A percentile compares a stretch with the other conserved stretches of the same genome.
These are phyloP conservation scores for Leishmania guyanensis DNA, from an alignment of 208 protist genomes.

Conservation along the genomic window DNA sequence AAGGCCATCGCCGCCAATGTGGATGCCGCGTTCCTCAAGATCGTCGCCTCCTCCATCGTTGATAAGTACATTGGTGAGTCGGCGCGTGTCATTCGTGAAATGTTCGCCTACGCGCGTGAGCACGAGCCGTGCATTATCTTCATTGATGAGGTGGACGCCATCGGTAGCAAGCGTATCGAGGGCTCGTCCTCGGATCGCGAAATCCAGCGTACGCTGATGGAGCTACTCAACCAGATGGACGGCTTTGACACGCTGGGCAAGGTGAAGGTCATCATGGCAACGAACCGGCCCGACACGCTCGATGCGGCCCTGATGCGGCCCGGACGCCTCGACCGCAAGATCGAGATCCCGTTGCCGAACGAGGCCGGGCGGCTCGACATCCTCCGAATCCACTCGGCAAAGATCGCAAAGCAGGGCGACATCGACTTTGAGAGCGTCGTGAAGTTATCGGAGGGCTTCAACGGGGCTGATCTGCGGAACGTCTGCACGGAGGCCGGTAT, in stretches of 20 bases:
- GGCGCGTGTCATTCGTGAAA: constrained; percentile 98
- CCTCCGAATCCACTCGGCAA: constrained; percentile 97
- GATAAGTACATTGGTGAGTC: constrained; percentile 99
- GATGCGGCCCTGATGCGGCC: constrained; percentile 98
- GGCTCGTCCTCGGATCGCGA: constrained; percentile 98
- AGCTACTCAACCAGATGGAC: constrained; percentile 99
- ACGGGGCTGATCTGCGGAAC: constrained; percentile 98
- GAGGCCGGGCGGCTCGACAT: constrained; percentile 97
- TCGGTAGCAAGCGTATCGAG: constrained; percentile 99
- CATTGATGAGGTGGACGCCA: constrained; percentile 99
- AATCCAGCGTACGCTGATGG: constrained; percentile 99
- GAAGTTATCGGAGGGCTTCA: constrained; percentile 99
- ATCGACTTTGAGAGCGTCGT: constrained; percentile 99
- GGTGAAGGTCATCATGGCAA: constrained; percentile 99
- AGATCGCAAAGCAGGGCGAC: constrained; percentile 98
- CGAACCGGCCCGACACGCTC: constrained; percentile 96
- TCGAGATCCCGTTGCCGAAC: constrained; percentile 99
- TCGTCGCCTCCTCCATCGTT: constrained; percentile 98
- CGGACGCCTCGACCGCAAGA: constrained; percentile 96
- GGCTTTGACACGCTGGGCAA: constrained; percentile 98
- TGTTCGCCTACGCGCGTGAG: constrained; percentile 98
- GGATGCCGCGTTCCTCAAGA: constrained; percentile 98
- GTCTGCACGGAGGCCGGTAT: constrained; percentile 99
- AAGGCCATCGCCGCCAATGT: constrained; percentile 99
- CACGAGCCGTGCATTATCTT: constrained; percentile 99